These are phyloP conservation scores for Dipteronia sinensis DNA, from an alignment of 345 rosid genomes.

Conservation along the genomic window DNA sequence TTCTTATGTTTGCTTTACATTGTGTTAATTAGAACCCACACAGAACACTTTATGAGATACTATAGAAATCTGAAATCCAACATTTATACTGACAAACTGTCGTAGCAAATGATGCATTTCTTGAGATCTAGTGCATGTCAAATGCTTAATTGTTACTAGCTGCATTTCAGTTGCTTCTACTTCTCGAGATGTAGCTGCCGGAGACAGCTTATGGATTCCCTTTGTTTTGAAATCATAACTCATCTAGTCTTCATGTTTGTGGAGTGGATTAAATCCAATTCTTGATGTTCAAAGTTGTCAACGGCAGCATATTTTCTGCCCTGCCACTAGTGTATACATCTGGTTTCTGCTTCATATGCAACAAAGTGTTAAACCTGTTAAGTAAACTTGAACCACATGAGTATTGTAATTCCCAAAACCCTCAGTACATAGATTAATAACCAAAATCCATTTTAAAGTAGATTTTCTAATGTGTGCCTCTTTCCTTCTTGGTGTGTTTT, in stretches of 20 bases:
- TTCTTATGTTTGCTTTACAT: background rate
- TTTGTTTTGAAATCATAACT: too few relatives aligned
- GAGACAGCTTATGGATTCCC: too few relatives aligned
- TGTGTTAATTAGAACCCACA: background rate
- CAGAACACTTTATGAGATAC: background rate
- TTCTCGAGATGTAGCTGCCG: too few relatives aligned
- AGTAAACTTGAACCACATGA: background rate
- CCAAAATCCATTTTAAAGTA: too few relatives aligned
- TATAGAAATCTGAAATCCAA: background rate
- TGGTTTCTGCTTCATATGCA: background rate
- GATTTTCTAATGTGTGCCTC: too few relatives aligned
- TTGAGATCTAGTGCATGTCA: too few relatives aligned
- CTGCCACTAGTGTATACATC: background rate
- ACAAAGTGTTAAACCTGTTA: background rate
- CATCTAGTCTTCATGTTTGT: background rate
- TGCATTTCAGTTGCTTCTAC: too few relatives aligned
- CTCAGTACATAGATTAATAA: background rate
- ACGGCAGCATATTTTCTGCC: background rate
- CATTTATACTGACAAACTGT: background rate
- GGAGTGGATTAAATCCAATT: background rate
- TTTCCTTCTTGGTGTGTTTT: too few relatives aligned
- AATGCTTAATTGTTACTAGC: too few relatives aligned
- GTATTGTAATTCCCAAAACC: background rate
- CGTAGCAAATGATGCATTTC: background rate
- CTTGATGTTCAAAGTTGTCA: background rate